Evolutionary conservation across 768 basidiomycete genomes (phyloP).

Genomic region (Cystobasidium ongulense): DNA sequence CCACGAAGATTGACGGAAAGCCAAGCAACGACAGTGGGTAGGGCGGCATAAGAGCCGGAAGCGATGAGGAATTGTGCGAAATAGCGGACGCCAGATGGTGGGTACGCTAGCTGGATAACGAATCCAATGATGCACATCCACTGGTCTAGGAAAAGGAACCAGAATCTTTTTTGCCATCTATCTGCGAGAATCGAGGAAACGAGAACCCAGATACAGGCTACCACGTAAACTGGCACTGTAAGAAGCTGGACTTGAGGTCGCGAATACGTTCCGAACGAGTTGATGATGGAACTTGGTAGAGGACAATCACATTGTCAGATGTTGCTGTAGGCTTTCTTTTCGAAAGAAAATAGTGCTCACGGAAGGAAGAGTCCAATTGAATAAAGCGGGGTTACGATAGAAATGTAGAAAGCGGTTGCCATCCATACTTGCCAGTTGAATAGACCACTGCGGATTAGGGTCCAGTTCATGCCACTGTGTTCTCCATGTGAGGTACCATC

Average conservation of each 20-base stretch:
- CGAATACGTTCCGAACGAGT: constrained; percentile 33
- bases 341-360: too few relatives aligned
- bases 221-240: constrained; percentile 37
- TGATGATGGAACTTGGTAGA: neutral
- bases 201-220: constrained; percentile 37
- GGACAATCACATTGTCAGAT: neutral
- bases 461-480: constrained; percentile 31
- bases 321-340: too few relatives aligned
- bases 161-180: constrained; percentile 35
- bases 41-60: constrained; percentile 37
- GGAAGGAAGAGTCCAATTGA: constrained; percentile 35
- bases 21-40: constrained; percentile 38
- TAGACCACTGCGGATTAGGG: constrained; percentile 34
- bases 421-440: constrained; percentile 37
- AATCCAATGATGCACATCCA: constrained; percentile 35
- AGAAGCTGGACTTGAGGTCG: constrained; percentile 39
- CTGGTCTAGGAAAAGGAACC: constrained; percentile 36
- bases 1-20: constrained; percentile 37
- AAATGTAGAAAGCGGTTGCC: constrained; percentile 4
- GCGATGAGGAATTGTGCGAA: constrained; percentile 39
- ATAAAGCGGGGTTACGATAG: constrained; percentile 34
- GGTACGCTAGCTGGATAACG: constrained; percentile 38
- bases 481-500: constrained; percentile 36
- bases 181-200: constrained; percentile 33
- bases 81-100: constrained; percentile 36